Evolutionary conservation across 176 grass and related monocot genomes (phyloP).

Genomic region (Melocanna baccifera): DNA sequence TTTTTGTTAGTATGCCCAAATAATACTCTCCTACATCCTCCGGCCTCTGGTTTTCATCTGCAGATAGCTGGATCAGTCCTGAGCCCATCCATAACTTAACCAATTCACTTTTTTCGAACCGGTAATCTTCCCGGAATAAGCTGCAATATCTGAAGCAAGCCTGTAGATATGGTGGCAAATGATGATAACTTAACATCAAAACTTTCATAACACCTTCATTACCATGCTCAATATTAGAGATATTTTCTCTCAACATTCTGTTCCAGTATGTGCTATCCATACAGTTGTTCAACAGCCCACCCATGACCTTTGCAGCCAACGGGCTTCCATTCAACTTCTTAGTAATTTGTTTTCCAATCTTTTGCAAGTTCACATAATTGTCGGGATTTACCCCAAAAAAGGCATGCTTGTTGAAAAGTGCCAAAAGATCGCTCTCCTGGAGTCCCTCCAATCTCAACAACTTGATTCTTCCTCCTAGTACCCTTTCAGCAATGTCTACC

Average conservation of each 20-base stretch:
- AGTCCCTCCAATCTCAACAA: background rate
- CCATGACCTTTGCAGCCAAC: background rate
- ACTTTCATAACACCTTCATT: background rate
- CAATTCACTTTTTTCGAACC: background rate
- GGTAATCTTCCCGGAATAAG: background rate
- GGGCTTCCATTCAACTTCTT: background rate
- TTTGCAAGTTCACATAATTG: background rate
- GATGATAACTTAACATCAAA: constrained; percentile 10
- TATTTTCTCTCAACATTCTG: background rate
- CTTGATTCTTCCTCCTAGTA: background rate
- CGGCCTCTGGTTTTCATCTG: background rate
- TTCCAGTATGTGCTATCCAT: background rate
- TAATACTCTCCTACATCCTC: background rate
- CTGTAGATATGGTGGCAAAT: background rate
- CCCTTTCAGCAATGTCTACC: background rate
- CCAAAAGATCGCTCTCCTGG: background rate
- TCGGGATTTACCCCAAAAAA: constrained; percentile 1
- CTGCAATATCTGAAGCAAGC: constrained; percentile 14
- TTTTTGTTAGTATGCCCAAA: background rate
- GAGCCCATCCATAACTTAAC: background rate
- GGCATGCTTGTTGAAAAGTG: background rate
- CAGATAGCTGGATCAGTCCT: background rate
- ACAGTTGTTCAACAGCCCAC: background rate
- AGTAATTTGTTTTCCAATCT: background rate
- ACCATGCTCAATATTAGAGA: background rate